Conservation (phyloP, 1,284 basidiomycete species). For the Meira miltonrushii region DNA sequence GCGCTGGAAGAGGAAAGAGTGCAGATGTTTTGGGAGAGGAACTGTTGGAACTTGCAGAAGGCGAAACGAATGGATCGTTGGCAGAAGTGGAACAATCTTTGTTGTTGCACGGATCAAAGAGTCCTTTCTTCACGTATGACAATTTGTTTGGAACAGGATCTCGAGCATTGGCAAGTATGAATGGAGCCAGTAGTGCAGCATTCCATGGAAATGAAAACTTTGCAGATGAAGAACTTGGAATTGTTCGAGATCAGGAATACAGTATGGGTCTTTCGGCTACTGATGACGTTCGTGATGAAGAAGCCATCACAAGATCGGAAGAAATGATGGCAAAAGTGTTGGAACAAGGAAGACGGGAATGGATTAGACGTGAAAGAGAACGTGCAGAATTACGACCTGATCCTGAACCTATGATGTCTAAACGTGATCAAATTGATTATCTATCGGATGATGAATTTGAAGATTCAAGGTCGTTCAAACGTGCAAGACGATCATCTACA, state of each 20-base stretch:
- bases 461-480: background rate
- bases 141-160: conserved; percentile 1
- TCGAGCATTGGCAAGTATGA: background rate
- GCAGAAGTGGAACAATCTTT: conserved; percentile 6
- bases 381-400: conserved; percentile 20
- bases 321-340: conserved; percentile 20
- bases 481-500: background rate
- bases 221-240: conserved; percentile 29
- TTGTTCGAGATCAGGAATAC: conserved; percentile 15
- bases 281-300: conserved; percentile 18
- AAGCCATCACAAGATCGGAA: conserved; percentile 16
- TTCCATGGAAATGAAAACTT: background rate
- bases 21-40: conserved; percentile 25
- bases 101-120: background rate
- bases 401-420: conserved; percentile 14
- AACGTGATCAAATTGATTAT: conserved; percentile 3
- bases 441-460: conserved; percentile 11
- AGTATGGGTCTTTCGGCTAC: background rate
- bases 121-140: conserved; percentile 6
- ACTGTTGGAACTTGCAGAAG: conserved; percentile 32
- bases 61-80: conserved; percentile 7
- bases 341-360: conserved; percentile 17
- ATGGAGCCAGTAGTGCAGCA: background rate
- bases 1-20: conserved; percentile 5
- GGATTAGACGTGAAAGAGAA: conserved; percentile 27